Base-by-base conservation (phyloP, 345 rosid species). In the Alliaria petiolata region DNA sequence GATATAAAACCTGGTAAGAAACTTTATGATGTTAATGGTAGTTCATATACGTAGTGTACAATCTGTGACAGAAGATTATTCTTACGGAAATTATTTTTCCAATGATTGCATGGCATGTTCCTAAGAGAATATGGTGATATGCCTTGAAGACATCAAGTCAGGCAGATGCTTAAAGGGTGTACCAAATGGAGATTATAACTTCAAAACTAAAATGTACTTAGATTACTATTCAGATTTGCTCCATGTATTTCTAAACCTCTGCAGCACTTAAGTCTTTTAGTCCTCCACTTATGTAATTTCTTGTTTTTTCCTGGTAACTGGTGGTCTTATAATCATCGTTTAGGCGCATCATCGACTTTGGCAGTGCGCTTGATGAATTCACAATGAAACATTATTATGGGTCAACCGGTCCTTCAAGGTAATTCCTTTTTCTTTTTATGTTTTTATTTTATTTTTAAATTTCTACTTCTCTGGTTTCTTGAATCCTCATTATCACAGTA, bases 321-420 rank as follows among this genome's bases (percentile, higher is more conserved):
- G 39, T 50, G 74, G 40, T 42, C 67, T 62, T 71, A 58, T 75
- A 25, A 36, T 43, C 55, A 31, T 57, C 69, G 66, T 49, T 55
- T 75, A 93, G 98, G 93, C 93, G 96, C 63, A 79, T 93, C 78
- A 93, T 93, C 72, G 98, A 93, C 83, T 93, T 93, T 80, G 98
- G 98, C 59, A 90, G 97, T 76, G 92, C 96, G 62, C 78, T 90
- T 65, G 91, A 93, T 80, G 96, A 86, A 26, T 93, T 86, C 80
- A 86, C 97, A 14, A 22, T 89, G 80, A 87, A 87, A 83, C 88
- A 93, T 79, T 57, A 89, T 2, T 90, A 90, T 69, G 96, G 96
- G 31, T 81, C 90, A 31, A 71, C 71, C 55, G 98, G 98, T 72
- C 98, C 98, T 69, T 90, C 96, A 34, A 89, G 93, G 98, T 93